A percentile compares a stretch with the other conserved stretches of the same genome.
phyloP scores from a whole-genome alignment of 2,329 filamentous ascomycete species.

The Cadophora luteo-olivacea region DNA sequence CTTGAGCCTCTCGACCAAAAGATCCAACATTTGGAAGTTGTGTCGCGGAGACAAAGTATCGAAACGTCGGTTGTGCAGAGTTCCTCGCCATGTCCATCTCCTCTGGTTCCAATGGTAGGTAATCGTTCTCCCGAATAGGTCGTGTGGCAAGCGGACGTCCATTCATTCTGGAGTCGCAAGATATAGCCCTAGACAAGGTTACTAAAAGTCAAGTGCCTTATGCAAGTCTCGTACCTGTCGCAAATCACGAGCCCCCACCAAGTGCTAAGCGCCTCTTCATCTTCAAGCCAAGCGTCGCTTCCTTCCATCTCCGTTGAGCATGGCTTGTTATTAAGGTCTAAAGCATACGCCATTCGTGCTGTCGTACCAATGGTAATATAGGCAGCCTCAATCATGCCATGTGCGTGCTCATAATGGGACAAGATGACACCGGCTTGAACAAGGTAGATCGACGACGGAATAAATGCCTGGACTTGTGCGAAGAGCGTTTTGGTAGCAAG shows the following conservation, averaged over 20 bases:
- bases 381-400: constrained; percentile 34
- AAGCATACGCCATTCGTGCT: constrained; percentile 32
- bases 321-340: constrained; percentile 31
- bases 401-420: constrained; percentile 34
- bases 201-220: neutral
- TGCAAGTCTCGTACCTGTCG: constrained; percentile 33
- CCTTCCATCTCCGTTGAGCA: constrained; percentile 30
- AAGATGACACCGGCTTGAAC: constrained; percentile 36
- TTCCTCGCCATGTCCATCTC: constrained; percentile 23
- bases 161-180: constrained; percentile 27
- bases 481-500: constrained; percentile 37
- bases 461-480: constrained; percentile 36
- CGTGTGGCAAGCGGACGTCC: constrained; percentile 32
- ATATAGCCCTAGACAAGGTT: constrained; percentile 27
- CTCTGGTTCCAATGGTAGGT: constrained; percentile 31
- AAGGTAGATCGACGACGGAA: constrained; percentile 31
- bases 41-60: constrained; percentile 33
- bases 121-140: constrained; percentile 30
- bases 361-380: constrained; percentile 34
- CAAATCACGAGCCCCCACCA: constrained; percentile 39
- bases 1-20: constrained; percentile 38
- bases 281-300: constrained; percentile 34
- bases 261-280: constrained; percentile 33
- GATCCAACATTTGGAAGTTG: constrained; percentile 26
- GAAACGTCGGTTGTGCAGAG: constrained; percentile 19